These are phyloP conservation scores for Auriculariales sp. DNA, from an alignment of 768 basidiomycete genomes.

Conservation along the genomic window DNA sequence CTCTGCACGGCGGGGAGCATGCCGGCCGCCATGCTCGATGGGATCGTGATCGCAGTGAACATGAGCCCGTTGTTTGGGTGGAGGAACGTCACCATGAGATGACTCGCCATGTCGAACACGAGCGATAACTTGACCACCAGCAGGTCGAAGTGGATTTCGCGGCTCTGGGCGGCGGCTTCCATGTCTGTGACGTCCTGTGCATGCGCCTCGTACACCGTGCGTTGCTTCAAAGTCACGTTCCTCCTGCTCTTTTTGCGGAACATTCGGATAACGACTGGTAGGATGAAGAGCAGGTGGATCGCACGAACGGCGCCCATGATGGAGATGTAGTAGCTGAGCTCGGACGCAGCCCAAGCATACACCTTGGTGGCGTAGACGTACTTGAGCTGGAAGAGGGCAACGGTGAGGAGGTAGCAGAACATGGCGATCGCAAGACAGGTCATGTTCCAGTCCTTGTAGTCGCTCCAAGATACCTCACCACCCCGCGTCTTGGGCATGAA, in stretches of 20 bases:
- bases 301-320: constrained; percentile 51
- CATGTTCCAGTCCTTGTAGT: constrained; percentile 57
- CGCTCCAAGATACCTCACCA: constrained; percentile 13
- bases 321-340: constrained; percentile 65
- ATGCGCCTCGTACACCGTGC: background rate
- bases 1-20: constrained; percentile 56
- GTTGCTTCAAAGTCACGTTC: background rate
- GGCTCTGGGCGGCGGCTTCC: constrained; percentile 30
- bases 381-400: constrained; percentile 58
- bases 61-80: constrained; percentile 19
- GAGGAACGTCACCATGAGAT: constrained; percentile 39
- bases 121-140: constrained; percentile 49
- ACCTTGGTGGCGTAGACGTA: constrained; percentile 66
- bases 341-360: constrained; percentile 50
- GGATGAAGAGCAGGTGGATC: constrained; percentile 45
- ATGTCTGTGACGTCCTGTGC: background rate
- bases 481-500: constrained; percentile 39
- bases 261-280: constrained; percentile 50
- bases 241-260: constrained; percentile 32
- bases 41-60: constrained; percentile 45
- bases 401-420: constrained; percentile 50
- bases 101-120: constrained; percentile 50
- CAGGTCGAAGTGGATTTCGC: constrained; percentile 56
- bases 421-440: constrained; percentile 49
- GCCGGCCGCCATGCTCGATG: constrained; percentile 54